Evolutionary conservation across 1,139 yeast species (phyloP).

Genomic region (Pichia sp.): DNA sequence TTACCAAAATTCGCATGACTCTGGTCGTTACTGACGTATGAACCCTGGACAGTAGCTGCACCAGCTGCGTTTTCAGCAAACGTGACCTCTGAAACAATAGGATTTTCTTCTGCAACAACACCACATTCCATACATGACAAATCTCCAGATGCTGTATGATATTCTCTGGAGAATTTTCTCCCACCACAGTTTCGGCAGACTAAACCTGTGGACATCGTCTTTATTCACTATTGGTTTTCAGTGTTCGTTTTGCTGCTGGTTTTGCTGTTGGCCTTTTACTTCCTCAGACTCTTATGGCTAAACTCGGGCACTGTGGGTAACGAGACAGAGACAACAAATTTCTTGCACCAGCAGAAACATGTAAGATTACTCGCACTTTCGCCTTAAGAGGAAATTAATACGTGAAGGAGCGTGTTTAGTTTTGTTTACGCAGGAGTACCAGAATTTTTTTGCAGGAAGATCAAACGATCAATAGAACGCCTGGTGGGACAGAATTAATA

Average conservation of each 20-base stretch:
- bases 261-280: neutral
- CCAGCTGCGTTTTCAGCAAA: conserved; percentile 91
- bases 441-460: neutral
- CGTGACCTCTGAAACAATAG: conserved; percentile 91
- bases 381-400: neutral
- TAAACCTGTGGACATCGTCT: conserved; percentile 9
- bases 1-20: conserved; percentile 69
- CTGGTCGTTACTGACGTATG: conserved; percentile 87
- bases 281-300: too few species aligned
- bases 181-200: conserved; percentile 42
- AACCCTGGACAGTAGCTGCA: conserved; percentile 94
- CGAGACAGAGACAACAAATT: neutral
- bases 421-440: neutral
- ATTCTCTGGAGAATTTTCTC: conserved; percentile 44
- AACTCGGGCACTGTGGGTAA: too few species aligned
- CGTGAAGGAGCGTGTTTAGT: neutral
- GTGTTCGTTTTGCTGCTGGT: neutral
- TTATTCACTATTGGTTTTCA: too few species aligned
- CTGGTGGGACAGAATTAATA: too few species aligned
- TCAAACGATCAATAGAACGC: neutral
- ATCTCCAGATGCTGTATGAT: conserved; percentile 65
- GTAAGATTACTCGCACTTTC: neutral
- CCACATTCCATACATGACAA: conserved; percentile 81
- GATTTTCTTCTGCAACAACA: conserved; percentile 82
- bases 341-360: neutral